Conservation (phyloP, 2,329 filamentous ascomycete genomes). For the Paecilomyces fulvus region DNA sequence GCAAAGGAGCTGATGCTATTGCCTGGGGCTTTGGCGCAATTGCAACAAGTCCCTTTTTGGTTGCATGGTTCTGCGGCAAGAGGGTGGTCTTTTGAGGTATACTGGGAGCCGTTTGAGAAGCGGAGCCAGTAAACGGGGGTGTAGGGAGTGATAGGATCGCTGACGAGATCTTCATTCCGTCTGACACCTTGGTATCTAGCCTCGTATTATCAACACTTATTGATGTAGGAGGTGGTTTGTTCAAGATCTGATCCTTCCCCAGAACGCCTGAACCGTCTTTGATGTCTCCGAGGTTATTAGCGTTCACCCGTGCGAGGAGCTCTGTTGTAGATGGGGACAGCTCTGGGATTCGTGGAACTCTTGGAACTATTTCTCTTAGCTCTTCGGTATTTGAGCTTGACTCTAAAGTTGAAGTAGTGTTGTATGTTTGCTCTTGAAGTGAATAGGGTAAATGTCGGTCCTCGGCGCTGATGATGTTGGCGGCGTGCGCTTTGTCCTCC, state of each 20-base stretch:
- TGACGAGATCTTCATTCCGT: constrained; percentile 17
- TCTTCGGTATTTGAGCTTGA: constrained; percentile 4
- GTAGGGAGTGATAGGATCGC: constrained; percentile 17
- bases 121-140: constrained; percentile 12
- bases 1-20: neutral
- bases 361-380: constrained; percentile 7
- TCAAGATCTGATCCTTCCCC: constrained; percentile 2
- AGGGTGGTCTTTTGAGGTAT: constrained; percentile 2
- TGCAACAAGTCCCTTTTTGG: constrained; percentile 4
- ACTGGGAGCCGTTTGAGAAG: constrained; percentile 6
- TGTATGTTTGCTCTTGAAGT: neutral
- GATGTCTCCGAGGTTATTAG: constrained; percentile 10
- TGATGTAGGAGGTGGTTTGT: neutral
- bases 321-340: constrained; percentile 18
- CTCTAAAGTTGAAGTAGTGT: constrained; percentile 3
- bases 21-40: constrained; percentile 9
- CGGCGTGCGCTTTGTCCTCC: constrained; percentile 12
- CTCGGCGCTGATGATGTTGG: constrained; percentile 7
- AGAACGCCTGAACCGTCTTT: constrained; percentile 5
- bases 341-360: constrained; percentile 12
- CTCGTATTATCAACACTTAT: neutral
- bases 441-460: constrained; percentile 8
- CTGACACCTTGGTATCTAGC: constrained; percentile 2
- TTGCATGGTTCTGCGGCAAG: constrained; percentile 1
- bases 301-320: constrained; percentile 16